phyloP scores from a whole-genome alignment of 441 rosid genomes.

The Theobroma grandiflorum region DNA sequence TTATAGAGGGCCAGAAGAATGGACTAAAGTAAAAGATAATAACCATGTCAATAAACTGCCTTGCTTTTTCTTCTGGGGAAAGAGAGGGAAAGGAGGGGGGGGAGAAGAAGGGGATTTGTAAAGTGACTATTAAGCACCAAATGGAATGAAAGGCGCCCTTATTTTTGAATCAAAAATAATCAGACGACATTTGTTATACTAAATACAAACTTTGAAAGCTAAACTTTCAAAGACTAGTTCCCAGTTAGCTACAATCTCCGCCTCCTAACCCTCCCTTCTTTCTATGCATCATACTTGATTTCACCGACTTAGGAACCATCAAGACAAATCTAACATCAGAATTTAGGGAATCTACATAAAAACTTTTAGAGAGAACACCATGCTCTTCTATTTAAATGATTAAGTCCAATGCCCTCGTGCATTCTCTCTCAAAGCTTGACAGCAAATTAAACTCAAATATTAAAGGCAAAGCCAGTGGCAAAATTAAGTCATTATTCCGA shows the following conservation, averaged over 20 bases:
- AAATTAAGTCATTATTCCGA: neutral
- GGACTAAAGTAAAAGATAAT: neutral
- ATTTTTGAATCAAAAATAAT: too few species aligned
- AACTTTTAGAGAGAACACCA: neutral
- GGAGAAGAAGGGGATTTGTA: neutral
- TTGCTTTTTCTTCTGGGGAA: neutral
- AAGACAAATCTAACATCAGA: conserved; percentile 4
- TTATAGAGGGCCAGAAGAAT: neutral
- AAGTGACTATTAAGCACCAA: neutral
- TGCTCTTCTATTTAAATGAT: neutral
- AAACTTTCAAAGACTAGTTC: neutral
- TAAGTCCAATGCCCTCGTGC: neutral
- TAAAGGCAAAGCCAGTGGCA: neutral
- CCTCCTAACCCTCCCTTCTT: neutral
- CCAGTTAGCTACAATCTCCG: neutral
- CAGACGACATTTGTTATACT: too few species aligned
- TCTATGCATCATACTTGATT: conserved; percentile 1
- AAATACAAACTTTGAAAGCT: neutral
- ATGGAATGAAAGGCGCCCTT: neutral
- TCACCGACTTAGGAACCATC: neutral
- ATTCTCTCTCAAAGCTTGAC: neutral
- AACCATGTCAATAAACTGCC: neutral
- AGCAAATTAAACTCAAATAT: conserved; percentile 7
- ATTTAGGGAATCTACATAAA: neutral
- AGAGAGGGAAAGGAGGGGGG: too few species aligned